phyloP scores from a whole-genome alignment of 2,329 filamentous ascomycete species.

The Aspergillus pseudoterreus region DNA sequence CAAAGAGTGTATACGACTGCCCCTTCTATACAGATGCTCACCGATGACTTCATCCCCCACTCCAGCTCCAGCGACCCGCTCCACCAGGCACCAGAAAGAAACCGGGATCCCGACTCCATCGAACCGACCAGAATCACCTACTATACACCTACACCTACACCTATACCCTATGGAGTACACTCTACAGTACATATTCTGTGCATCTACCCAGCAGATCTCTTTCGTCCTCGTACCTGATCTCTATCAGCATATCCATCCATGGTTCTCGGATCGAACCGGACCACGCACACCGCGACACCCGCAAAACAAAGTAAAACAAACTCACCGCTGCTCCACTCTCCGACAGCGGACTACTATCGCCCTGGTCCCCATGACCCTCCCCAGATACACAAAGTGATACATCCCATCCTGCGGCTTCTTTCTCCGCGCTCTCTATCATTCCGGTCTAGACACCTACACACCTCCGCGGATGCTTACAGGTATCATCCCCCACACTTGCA shows the following conservation, averaged over 20 bases:
- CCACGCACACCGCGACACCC: background rate
- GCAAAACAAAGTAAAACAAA: background rate
- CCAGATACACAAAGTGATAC: background rate
- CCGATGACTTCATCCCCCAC: background rate
- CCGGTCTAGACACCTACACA: background rate
- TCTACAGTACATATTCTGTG: too few relatives aligned
- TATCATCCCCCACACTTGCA: background rate
- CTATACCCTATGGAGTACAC: too few relatives aligned
- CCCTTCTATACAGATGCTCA: background rate
- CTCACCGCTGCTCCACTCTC: background rate
- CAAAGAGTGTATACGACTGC: background rate
- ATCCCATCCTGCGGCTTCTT: background rate
- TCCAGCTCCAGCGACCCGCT: background rate
- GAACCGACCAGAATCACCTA: too few relatives aligned
- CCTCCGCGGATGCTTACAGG: background rate
- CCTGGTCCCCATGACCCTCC: background rate
- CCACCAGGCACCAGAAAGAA: too few relatives aligned
- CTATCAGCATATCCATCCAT: too few relatives aligned
- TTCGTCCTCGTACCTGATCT: too few relatives aligned
- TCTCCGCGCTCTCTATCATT: background rate
- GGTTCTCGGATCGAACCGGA: too few relatives aligned
- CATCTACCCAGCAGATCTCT: too few relatives aligned
- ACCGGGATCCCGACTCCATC: too few relatives aligned
- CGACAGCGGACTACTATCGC: background rate
- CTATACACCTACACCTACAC: too few relatives aligned